Evolutionary conservation across 805 yeast genomes (phyloP), one percentile per base, ranked within the genome.

Genomic region (Zygosaccharomyces gambellarensis): DNA sequence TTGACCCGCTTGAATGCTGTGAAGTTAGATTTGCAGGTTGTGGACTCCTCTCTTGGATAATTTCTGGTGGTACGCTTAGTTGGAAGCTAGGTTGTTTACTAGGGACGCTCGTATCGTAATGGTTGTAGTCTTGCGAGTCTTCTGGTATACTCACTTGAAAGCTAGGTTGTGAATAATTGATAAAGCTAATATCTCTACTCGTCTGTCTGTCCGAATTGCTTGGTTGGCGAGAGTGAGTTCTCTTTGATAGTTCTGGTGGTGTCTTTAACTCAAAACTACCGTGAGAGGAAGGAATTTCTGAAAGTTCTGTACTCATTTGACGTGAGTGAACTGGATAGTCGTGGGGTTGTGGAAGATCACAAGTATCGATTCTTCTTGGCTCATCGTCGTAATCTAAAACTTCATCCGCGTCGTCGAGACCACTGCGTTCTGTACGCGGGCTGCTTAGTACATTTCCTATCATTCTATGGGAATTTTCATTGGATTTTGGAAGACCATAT

Each of bases 21-120:
- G 29, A 21, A 14, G 34, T 17, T 30, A 21, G 21, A 17, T 14
- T 34, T 9, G 4, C 22, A 14, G 43, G 21, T 14, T 12, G 36
- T 9, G 36, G 28, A 30, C 28, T 19, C 10, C 19, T 29, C 12
- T 42, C 36, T 30, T 30, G 36, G 2, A 34, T 19, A 14, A 30
- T 10, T 6, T 42, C 45, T 21, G 45, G 28, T 14, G 45, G 36
- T 19, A 42, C 36, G 36, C 36, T 42, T n/a, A 42, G 25, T 30
- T 30, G 45, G 21, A 42, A 42, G n/a, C 45, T 42, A 3, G 45
- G 45, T 14, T 42, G 36, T 21, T 42, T 42, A 17, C 45, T 42
- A 34, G 7, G 5, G 36, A 21, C 22, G 17, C 36, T 19, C 6
- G 17, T 42, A 14, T 42, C 45, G 36, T 30, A 42, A 25, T 5